These are phyloP conservation scores for Phyllostachys edulis DNA, from an alignment of 176 grass and related monocot species.

Conservation along the genomic window DNA sequence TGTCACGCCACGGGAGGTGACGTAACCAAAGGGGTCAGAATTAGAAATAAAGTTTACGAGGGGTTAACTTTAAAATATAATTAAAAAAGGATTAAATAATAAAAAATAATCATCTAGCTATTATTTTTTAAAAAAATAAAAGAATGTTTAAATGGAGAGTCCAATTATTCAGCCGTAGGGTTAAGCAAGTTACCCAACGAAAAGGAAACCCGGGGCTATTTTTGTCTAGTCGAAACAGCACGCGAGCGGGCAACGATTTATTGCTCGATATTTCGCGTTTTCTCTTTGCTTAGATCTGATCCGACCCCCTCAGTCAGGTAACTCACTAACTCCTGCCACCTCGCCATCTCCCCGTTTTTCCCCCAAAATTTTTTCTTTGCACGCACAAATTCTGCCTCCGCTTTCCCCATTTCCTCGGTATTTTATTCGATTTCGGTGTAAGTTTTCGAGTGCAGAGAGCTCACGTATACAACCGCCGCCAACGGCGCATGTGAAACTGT, in stretches of 20 bases:
- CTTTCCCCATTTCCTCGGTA: slow-evolving; percentile 42
- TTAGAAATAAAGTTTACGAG: too few relatives aligned
- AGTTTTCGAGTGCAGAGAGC: slow-evolving; percentile 28
- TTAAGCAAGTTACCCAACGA: not conserved
- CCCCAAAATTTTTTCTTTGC: not conserved
- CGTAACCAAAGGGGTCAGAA: too few relatives aligned
- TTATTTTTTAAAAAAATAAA: not conserved
- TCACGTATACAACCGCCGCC: slow-evolving; percentile 36
- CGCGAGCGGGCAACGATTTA: not conserved
- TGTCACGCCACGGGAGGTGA: too few relatives aligned
- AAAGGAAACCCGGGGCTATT: not conserved
- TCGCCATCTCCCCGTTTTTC: slow-evolving; percentile 1
- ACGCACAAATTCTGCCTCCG: not conserved
- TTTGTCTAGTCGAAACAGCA: not conserved
- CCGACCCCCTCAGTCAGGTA: slow-evolving; percentile 4
- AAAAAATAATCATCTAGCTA: not conserved
- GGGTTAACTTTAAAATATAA: too few relatives aligned
- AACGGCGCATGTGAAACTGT: slow-evolving; percentile 27
- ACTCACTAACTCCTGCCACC: not conserved
- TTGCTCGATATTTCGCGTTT: slow-evolving; percentile 24
- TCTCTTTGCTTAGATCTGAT: slow-evolving; percentile 36
- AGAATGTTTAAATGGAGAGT: not conserved
- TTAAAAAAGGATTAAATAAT: too few relatives aligned
- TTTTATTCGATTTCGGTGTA: slow-evolving; percentile 47
- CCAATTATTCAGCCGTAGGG: not conserved